These are phyloP conservation scores for Ceratocystis ficicola DNA, from an alignment of 2,329 filamentous ascomycete genomes.

Conservation along the genomic window DNA sequence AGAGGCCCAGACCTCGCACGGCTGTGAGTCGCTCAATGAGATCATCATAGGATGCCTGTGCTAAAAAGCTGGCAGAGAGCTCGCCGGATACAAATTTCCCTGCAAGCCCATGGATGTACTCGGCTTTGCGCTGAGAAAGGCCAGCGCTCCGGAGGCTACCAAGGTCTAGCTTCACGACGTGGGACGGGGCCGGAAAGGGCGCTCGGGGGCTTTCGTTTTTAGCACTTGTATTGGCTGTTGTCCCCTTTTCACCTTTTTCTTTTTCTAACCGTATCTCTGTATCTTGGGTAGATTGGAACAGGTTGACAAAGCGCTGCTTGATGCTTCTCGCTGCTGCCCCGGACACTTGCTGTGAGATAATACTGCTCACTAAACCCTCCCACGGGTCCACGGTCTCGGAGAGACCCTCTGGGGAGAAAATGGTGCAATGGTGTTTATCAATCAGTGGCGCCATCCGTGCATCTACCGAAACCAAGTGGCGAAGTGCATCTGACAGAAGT, in stretches of 20 bases:
- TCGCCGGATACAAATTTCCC: constrained; percentile 67
- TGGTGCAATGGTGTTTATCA: constrained; percentile 58
- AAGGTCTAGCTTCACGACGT: constrained; percentile 54
- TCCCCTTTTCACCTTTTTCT: constrained; percentile 23
- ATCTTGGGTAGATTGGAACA: constrained; percentile 44
- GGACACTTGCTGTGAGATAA: constrained; percentile 94
- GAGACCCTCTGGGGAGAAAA: constrained; percentile 74
- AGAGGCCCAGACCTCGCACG: constrained; percentile 73
- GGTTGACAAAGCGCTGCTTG: constrained; percentile 65
- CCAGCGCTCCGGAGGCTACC: constrained; percentile 68
- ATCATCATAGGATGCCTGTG: constrained; percentile 67
- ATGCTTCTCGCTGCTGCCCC: constrained; percentile 84
- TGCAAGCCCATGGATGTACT: constrained; percentile 81
- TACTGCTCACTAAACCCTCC: constrained; percentile 66
- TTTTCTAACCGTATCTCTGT: constrained; percentile 23
- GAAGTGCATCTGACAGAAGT: constrained; percentile 61
- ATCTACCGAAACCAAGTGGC: constrained; percentile 62
- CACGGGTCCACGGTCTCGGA: constrained; percentile 82
- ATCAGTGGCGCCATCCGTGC: constrained; percentile 59
- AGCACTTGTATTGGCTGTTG: neutral
- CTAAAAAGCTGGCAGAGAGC: constrained; percentile 61
- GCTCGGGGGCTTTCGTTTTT: neutral
- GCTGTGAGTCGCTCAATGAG: constrained; percentile 70
- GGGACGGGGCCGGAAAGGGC: constrained; percentile 61
- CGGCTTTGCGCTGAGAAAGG: constrained; percentile 85